Evolutionary conservation across 148 eudicot genomes (phyloP).

Genomic region (Rhododendron williamsianum): DNA sequence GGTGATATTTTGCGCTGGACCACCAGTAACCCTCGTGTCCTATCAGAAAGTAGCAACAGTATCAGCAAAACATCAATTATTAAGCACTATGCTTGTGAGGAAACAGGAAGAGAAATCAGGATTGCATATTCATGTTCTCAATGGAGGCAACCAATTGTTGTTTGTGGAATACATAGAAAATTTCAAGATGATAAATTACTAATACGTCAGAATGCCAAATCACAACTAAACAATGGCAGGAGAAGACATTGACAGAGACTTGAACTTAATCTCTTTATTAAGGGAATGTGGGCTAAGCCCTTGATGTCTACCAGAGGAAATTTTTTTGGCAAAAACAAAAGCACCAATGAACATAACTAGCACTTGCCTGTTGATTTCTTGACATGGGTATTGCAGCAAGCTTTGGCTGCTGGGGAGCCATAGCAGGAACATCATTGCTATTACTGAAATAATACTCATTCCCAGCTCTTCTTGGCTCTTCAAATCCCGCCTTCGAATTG

Average conservation of each 20-base stretch:
- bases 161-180: neutral
- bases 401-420: conserved; percentile 63
- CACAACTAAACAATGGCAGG: neutral
- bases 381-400: conserved; percentile 67
- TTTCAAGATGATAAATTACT: neutral
- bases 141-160: neutral
- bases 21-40: conserved; percentile 57
- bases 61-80: neutral
- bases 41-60: conserved; percentile 19
- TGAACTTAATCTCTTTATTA: neutral
- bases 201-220: conserved; percentile 1
- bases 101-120: neutral
- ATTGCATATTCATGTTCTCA: neutral
- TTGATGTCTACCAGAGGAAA: neutral
- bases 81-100: neutral
- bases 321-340: neutral
- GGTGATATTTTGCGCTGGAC: conserved; percentile 37
- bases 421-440: conserved; percentile 37
- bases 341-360: neutral
- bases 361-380: conserved; percentile 71
- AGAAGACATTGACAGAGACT: neutral
- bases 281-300: neutral
- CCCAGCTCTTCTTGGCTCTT: conserved; percentile 50
- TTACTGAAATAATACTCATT: conserved; percentile 41
- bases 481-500: conserved; percentile 46